Base-by-base conservation (phyloP, 2,329 filamentous ascomycete genomes). In the Phialemoniopsis sp. region DNA sequence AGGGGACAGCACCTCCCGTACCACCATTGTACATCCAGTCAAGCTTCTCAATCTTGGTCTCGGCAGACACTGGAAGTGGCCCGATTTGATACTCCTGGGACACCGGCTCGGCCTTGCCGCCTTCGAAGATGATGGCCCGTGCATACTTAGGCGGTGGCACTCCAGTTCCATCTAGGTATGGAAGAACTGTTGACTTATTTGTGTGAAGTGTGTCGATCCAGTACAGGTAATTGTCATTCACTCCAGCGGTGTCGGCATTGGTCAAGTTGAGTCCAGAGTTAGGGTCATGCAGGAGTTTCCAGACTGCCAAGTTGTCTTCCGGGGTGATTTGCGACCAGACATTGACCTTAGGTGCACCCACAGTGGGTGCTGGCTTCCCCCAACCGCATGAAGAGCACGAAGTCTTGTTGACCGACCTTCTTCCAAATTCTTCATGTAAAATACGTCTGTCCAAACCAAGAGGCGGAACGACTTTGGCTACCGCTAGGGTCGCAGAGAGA, bases 1-100 rank as follows among this genome's bases (percentile, higher is more conserved):
- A 64, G 2, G 59, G 60, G 4, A 66, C 51, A 4, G 53, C 49
- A 15, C 61, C 59, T 4, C 62, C 60, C 8, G 52, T 58, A 3
- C 64, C 63, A 5, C 67, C 66, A 49, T 68, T 70, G 54, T 64
- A 68, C 14, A 60, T 53, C 47, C 68, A 70, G 37, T 64, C 61
- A 10, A 70, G 53, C 33, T 61, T 59, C 38, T 61, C 46, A 18
- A 67, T 52, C 13, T 46, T 60, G 5, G 67, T 69, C 14, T 58
- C 45, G 15, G 47, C 38, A 8, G 51, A 54, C 4, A 72, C 56
- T 3, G 71, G 72, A 4, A 75, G 57, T 3, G 72, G 70, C 0
- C 71, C 70, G 19, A 74, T 61, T 58, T 70, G 68, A 46, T 67
- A 72, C 45, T 74, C 68, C 40, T 70, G 64, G 5, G 63, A 66